Conservation (phyloP, 1,284 basidiomycete genomes). For the Rhodotorula sp. region DNA sequence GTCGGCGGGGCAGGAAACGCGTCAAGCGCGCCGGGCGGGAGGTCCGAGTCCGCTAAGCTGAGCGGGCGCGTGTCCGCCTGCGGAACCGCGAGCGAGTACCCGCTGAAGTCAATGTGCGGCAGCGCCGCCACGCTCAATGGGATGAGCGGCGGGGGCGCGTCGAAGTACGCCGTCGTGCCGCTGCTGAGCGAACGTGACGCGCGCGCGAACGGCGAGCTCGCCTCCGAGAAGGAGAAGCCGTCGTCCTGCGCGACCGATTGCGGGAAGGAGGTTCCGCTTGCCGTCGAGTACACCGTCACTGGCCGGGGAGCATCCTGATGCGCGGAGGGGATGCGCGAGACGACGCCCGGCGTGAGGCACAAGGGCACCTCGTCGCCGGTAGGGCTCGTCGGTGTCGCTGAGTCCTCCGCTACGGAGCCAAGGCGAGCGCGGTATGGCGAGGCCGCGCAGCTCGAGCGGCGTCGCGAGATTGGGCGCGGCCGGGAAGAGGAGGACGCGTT, state of each 20-base stretch:
- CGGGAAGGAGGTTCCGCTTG: constrained; percentile 21
- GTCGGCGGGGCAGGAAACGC: constrained; percentile 1
- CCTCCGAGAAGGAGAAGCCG: not conserved
- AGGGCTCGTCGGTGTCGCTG: not conserved
- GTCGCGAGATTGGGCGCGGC: not conserved
- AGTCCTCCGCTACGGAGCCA: not conserved
- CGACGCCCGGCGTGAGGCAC: not conserved
- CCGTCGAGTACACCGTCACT: not conserved
- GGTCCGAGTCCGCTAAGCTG: not conserved
- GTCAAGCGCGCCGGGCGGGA: constrained; percentile 7
- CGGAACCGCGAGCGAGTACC: constrained; percentile 2
- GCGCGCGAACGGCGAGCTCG: not conserved
- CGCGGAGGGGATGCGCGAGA: not conserved
- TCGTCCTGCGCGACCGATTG: constrained; percentile 20
- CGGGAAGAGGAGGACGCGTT: not conserved
- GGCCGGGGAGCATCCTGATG: not conserved
- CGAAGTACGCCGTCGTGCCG: too few relatives aligned
- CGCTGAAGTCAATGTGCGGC: not conserved
- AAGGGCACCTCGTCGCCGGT: not conserved
- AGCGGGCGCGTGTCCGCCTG: not conserved
- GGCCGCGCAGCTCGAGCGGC: not conserved
- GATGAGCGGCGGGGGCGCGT: not conserved
- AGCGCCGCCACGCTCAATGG: not conserved
- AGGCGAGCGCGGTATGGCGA: constrained; percentile 7
- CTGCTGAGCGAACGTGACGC: not conserved